Percentiles rank a stretch among this genome's conserved stretches.
phyloP scores from a whole-genome alignment of 768 basidiomycete species.

The Pulveroboletus ravenelii region DNA sequence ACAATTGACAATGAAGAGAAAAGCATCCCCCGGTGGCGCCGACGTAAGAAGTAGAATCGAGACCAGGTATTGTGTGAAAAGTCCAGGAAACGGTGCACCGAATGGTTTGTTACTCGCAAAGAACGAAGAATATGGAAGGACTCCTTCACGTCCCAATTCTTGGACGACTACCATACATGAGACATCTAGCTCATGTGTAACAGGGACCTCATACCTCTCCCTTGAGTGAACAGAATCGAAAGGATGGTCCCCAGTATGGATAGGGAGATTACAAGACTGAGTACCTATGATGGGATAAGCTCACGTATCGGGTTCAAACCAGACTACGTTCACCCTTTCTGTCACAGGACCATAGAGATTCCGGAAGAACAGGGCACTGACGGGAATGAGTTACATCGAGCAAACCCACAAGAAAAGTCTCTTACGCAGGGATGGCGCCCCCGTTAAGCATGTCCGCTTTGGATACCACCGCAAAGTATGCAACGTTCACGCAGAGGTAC shows the following conservation, averaged over 20 bases:
- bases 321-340: conserved; percentile 43
- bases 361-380: conserved; percentile 67
- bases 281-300: conserved; percentile 34
- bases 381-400: neutral
- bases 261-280: conserved; percentile 59
- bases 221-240: conserved; percentile 60
- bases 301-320: neutral
- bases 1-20: conserved; percentile 66
- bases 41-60: conserved; percentile 51
- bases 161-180: conserved; percentile 49
- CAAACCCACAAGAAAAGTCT: neutral
- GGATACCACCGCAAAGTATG: conserved; percentile 71
- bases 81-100: conserved; percentile 57
- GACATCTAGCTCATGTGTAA: neutral
- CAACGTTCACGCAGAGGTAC: conserved; percentile 64
- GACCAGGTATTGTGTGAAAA: conserved; percentile 58
- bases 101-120: conserved; percentile 73
- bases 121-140: conserved; percentile 60
- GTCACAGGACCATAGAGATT: conserved; percentile 62
- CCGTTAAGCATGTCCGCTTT: conserved; percentile 65
- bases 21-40: conserved; percentile 70
- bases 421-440: conserved; percentile 64
- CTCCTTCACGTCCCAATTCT: conserved; percentile 67
- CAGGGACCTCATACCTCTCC: conserved; percentile 45
- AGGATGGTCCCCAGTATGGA: conserved; percentile 64